Percentiles rank a stretch among this genome's conserved stretches.
phyloP scores from a whole-genome alignment of 257 asterid genomes.

The Fraxinus americana region DNA sequence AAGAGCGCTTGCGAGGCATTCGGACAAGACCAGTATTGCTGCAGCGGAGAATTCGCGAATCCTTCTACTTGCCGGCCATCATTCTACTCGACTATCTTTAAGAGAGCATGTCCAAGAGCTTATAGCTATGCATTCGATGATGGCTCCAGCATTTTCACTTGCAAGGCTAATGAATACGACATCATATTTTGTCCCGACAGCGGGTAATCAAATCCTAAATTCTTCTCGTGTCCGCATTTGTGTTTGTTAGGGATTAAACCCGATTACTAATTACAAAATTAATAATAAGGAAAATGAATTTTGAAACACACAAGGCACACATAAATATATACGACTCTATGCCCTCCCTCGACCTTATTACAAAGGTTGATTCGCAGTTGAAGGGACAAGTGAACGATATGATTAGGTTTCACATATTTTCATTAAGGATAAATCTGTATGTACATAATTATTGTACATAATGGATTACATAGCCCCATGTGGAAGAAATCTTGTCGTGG shows the following conservation, averaged over 20 bases:
- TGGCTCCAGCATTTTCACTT: conserved; percentile 62
- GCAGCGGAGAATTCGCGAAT: conserved; percentile 84
- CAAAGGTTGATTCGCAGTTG: neutral
- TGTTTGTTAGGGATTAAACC: neutral
- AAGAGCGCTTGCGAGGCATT: conserved; percentile 85
- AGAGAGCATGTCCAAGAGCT: conserved; percentile 69
- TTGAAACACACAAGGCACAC: too few species aligned
- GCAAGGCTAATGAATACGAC: conserved; percentile 48
- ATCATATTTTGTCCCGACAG: conserved; percentile 45
- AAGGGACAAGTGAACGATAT: neutral
- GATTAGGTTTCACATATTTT: neutral
- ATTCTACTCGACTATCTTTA: conserved; percentile 66
- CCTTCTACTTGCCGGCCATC: conserved; percentile 79
- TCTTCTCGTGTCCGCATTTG: neutral
- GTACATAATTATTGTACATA: too few species aligned
- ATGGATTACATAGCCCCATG: too few species aligned
- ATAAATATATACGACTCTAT: too few species aligned
- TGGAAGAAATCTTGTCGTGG: too few species aligned
- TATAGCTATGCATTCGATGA: conserved; percentile 62
- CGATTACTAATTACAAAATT: too few species aligned
- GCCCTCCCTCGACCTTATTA: neutral
- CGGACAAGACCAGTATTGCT: conserved; percentile 71
- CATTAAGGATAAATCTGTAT: too few species aligned
- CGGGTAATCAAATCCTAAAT: conserved; percentile 20
- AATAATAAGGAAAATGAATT: too few species aligned